Percentiles rank a stretch among this genome's conserved stretches.
These are phyloP conservation scores for Botrytis paeoniae DNA, from an alignment of 2,329 filamentous ascomycete species.

Conservation along the genomic window DNA sequence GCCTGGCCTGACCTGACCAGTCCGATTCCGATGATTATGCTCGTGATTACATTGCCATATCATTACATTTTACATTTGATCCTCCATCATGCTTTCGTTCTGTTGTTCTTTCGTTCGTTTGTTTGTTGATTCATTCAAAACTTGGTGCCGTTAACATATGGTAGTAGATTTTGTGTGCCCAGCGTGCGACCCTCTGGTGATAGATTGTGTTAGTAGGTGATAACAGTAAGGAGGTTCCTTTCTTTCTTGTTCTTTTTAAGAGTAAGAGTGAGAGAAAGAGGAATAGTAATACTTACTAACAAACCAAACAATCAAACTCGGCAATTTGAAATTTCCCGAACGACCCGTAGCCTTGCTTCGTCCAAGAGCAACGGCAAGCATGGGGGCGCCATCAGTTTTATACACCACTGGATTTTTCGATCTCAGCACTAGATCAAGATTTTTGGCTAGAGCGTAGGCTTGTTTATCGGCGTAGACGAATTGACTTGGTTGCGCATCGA, in stretches of 20 bases:
- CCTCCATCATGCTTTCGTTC: neutral
- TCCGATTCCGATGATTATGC: neutral
- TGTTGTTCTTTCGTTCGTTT: neutral
- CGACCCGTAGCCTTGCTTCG: conserved; percentile 30
- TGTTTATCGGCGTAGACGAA: conserved; percentile 30
- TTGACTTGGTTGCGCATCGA: conserved; percentile 29
- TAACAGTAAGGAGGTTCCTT: rapidly evolving
- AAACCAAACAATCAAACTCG: conserved; percentile 31
- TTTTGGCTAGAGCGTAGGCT: conserved; percentile 28
- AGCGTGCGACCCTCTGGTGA: conserved; percentile 13
- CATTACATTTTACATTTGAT: neutral
- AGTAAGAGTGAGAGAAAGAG: neutral
- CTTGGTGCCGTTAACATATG: conserved; percentile 10
- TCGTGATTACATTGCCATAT: neutral
- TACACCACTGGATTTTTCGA: conserved; percentile 29
- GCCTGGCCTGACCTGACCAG: neutral
- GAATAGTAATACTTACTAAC: conserved; percentile 26
- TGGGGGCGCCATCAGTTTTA: conserved; percentile 26
- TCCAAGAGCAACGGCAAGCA: conserved; percentile 32
- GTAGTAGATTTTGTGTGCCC: neutral
- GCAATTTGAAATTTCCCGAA: conserved; percentile 29
- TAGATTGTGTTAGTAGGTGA: neutral
- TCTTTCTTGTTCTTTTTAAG: too few species aligned
- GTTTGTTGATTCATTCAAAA: neutral
- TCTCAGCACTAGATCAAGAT: conserved; percentile 31